Conservation (phyloP, 768 basidiomycete genomes). For the Dioszegia crocea region DNA sequence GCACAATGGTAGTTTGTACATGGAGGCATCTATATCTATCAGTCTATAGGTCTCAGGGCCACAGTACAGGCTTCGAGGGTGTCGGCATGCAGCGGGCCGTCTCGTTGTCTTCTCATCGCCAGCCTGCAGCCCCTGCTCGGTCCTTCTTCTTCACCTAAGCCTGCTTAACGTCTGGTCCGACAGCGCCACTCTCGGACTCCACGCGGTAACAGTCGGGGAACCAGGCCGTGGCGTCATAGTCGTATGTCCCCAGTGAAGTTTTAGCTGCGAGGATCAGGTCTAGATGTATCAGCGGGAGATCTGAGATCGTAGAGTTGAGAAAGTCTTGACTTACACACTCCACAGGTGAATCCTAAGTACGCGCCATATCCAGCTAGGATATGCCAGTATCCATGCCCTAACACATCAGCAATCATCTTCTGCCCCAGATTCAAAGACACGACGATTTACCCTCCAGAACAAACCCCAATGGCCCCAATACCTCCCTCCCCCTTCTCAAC, state of each 20-base stretch:
- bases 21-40: too few relatives aligned
- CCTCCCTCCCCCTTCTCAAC: conserved; percentile 20
- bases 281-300: conserved; percentile 7
- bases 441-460: conserved; percentile 38
- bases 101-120: too few relatives aligned
- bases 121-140: too few relatives aligned
- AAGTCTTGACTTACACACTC: conserved; percentile 29
- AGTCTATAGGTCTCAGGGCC: too few relatives aligned
- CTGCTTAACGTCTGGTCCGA: background rate
- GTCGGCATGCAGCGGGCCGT: too few relatives aligned
- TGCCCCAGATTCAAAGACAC: too few relatives aligned
- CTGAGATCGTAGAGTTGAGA: background rate
- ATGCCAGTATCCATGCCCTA: conserved; percentile 45
- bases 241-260: conserved; percentile 25
- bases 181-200: background rate
- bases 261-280: conserved; percentile 31
- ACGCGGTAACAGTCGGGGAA: conserved; percentile 15
- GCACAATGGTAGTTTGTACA: too few relatives aligned
- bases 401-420: background rate
- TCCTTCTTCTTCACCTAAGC: background rate
- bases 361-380: conserved; percentile 41
- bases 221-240: conserved; percentile 20
- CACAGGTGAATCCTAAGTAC: conserved; percentile 36
- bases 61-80: too few relatives aligned
- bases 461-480: conserved; percentile 27